A percentile compares a stretch with the other conserved stretches of the same genome.
Evolutionary conservation across 345 rosid species (phyloP).

Genomic region (Syzygium aqueum): DNA sequence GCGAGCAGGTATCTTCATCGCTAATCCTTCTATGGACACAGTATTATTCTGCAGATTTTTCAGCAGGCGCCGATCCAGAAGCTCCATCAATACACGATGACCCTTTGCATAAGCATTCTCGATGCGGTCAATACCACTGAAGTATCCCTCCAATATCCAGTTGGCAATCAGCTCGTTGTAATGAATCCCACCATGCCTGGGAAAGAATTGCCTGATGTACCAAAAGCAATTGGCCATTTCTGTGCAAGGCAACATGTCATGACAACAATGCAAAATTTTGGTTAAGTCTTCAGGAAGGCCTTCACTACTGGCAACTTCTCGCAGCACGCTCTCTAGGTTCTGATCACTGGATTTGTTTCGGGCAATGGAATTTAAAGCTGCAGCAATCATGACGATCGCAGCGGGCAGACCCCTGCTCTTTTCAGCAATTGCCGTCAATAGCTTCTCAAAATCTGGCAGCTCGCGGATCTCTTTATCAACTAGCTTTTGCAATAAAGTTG

Average conservation of each 20-base stretch:
- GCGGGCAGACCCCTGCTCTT: not conserved
- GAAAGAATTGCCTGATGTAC: slow-evolving; percentile 29
- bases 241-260: not conserved
- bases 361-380: slow-evolving; percentile 8
- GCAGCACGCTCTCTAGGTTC: not conserved
- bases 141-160: slow-evolving; percentile 63
- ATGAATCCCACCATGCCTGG: slow-evolving; percentile 25
- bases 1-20: slow-evolving; percentile 9
- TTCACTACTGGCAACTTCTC: not conserved
- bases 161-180: slow-evolving; percentile 43
- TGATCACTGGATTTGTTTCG: not conserved
- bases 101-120: slow-evolving; percentile 34
- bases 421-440: not conserved
- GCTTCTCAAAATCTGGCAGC: not conserved
- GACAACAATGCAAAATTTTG: not conserved
- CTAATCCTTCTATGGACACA: slow-evolving; percentile 27
- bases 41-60: slow-evolving; percentile 39
- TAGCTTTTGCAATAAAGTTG: not conserved
- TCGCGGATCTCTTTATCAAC: not conserved
- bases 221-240: slow-evolving; percentile 29
- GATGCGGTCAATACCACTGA: slow-evolving; percentile 24
- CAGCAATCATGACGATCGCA: slow-evolving; percentile 13
- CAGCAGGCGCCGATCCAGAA: slow-evolving; percentile 32
- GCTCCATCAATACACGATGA: slow-evolving; percentile 35
- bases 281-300: not conserved